Percentiles rank a stretch among this genome's conserved stretches.
Conservation (phyloP, 495 filamentous ascomycete species). For the Penicillium ochrochloron region DNA sequence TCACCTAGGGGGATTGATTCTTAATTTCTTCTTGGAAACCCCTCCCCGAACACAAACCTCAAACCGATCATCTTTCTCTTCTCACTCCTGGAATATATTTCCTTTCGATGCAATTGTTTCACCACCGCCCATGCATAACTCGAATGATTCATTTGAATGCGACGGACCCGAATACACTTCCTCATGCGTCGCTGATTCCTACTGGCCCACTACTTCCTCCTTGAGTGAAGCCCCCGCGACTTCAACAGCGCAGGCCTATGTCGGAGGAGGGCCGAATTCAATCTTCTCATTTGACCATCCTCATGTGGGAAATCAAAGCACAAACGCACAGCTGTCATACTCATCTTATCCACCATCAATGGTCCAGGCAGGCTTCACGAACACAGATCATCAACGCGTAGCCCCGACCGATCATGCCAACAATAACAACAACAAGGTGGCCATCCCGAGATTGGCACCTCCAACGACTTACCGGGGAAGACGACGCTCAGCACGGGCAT, state of each 20-base stretch:
- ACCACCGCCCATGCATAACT: conserved; percentile 6
- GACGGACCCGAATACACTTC: not conserved
- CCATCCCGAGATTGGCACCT: conserved; percentile 37
- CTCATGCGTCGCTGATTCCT: not conserved
- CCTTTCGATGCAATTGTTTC: not conserved
- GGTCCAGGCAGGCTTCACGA: not conserved
- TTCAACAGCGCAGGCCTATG: not conserved
- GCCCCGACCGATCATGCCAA: not conserved
- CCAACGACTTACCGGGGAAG: conserved; percentile 19
- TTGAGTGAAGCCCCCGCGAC: not conserved
- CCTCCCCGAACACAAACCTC: not conserved
- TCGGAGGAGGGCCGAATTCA: not conserved
- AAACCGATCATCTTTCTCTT: not conserved
- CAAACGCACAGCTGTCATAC: not conserved
- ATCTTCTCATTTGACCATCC: not conserved
- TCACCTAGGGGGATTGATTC: not conserved
- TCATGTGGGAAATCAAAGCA: not conserved
- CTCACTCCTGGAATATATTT: not conserved
- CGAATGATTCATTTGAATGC: not conserved
- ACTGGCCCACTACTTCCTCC: not conserved
- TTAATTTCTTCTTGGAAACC: not conserved
- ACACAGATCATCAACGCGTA: not conserved
- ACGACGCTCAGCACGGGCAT: conserved; percentile 58
- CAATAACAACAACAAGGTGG: conserved; percentile 32
- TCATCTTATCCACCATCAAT: conserved; percentile 9